Base-by-base conservation (phyloP, 306 rosid genomes). In the Lablab purpureus region DNA sequence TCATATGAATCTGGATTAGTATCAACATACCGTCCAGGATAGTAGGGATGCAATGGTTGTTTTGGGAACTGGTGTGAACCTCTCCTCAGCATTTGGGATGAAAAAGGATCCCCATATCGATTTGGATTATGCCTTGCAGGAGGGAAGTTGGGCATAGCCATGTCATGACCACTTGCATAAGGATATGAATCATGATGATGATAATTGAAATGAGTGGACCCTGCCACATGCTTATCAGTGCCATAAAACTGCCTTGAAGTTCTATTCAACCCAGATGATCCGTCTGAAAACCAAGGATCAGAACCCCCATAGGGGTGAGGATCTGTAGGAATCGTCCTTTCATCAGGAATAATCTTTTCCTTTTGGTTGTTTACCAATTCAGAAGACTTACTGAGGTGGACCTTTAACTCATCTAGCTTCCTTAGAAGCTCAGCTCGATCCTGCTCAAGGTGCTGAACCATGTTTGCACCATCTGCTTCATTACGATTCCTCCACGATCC, bases 321-420 rank as follows among this genome's bases (percentile, higher is more conserved):
- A 77, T 89, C 90, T 5, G 93, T 89, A 75, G 92, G 97, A 59
- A 82, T 74, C 85, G 80, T 71, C 79, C 87, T 84, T 67, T 84
- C 94, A 76, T 87, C 88, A 51, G 76, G 73, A 34, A 81, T 78
- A 64, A 81, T 80, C 63, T 81, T 91, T 80, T 89, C 97, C 81
- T 87, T 92, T 7, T 88, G 81, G 68, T 86, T 91, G 71, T 80
- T 86, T 30, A 47, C 85, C 74, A 85, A 68, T 87, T 89, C 84
- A 80, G 96, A 87, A 55, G 98, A 92, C 87, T 87, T 90, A 52
- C 89, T 81, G 17, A 95, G 90, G 72, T 89, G 96, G 58, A 83
- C 91, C 87, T 91, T 91, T 49, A 95, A 81, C 84, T 95, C 98
- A 68, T 93, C 94, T 81, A 95, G 84, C 88, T 95, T 95, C 91